These are phyloP conservation scores for Talaromyces sp. DNA, from an alignment of 2,329 filamentous ascomycete species.

Conservation along the genomic window DNA sequence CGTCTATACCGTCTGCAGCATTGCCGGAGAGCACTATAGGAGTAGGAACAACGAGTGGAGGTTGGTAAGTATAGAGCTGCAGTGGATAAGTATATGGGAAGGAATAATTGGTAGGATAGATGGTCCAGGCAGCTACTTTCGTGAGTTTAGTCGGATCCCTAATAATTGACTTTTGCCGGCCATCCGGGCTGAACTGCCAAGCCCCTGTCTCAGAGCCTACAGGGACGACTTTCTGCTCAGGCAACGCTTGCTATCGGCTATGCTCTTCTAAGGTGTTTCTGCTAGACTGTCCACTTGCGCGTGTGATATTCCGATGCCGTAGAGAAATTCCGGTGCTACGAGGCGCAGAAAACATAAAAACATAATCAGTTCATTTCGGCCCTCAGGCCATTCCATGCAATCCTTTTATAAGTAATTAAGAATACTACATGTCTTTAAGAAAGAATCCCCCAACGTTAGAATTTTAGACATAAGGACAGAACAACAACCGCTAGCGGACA, in stretches of 20 bases:
- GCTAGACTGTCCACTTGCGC: not conserved
- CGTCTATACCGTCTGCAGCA: not conserved
- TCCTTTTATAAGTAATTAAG: constrained; percentile 10
- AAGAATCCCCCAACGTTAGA: not conserved
- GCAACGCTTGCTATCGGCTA: not conserved
- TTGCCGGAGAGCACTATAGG: not conserved
- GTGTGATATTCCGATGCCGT: not conserved
- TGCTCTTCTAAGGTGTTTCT: not conserved
- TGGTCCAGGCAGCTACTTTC: not conserved
- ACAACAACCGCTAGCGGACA: constrained; percentile 15
- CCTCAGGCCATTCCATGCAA: not conserved
- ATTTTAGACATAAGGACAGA: constrained; percentile 4
- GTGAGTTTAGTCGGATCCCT: no score
- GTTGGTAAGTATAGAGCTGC: not conserved
- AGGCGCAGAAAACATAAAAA: not conserved
- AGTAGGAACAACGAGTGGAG: not conserved
- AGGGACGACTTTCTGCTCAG: not conserved
- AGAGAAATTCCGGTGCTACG: not conserved
- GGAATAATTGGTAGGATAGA: not conserved
- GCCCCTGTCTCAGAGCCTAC: not conserved
- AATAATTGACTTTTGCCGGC: not conserved
- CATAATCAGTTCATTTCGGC: constrained; percentile 1
- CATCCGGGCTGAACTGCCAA: not conserved
- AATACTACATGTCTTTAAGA: constrained; percentile 11
- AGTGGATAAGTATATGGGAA: not conserved